phyloP scores from a whole-genome alignment of 768 basidiomycete genomes.

The Suillus variegatus region DNA sequence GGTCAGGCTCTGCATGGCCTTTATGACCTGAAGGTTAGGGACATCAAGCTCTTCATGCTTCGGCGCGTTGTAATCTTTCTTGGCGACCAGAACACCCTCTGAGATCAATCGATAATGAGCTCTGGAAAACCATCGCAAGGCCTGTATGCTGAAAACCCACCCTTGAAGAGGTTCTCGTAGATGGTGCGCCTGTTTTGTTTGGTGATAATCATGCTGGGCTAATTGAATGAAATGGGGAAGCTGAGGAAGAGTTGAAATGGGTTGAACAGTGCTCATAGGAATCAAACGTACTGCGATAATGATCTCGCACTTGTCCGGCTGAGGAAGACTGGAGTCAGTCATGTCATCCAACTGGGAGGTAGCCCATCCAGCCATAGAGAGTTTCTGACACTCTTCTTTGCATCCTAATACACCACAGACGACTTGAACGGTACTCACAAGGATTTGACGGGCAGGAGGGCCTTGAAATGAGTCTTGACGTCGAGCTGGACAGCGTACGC shows the following conservation, averaged over 20 bases:
- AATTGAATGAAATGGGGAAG: slow-evolving; percentile 21
- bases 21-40: slow-evolving; percentile 71
- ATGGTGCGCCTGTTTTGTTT: slow-evolving; percentile 94
- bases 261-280: not conserved
- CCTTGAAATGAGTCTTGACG: slow-evolving; percentile 38
- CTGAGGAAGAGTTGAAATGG: slow-evolving; percentile 24
- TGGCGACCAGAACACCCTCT: slow-evolving; percentile 99
- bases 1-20: slow-evolving; percentile 68
- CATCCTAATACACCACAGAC: slow-evolving; percentile 11
- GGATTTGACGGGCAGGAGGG: slow-evolving; percentile 20
- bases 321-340: slow-evolving; percentile 19
- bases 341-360: slow-evolving; percentile 28
- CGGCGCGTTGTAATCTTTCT: slow-evolving; percentile 98
- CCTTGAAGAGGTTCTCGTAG: slow-evolving; percentile 99
- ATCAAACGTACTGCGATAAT: slow-evolving; percentile 36
- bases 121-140: slow-evolving; percentile 1
- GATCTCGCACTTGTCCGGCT: slow-evolving; percentile 38
- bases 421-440: slow-evolving; percentile 23
- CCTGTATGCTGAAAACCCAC: slow-evolving; percentile 45
- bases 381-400: slow-evolving; percentile 3
- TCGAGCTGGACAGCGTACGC: slow-evolving; percentile 35
- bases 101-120: slow-evolving; percentile 11
- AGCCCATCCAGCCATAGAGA: slow-evolving; percentile 36
- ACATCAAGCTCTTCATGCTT: slow-evolving; percentile 91
- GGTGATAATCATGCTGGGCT: slow-evolving; percentile 88